A percentile compares a stretch with the other conserved stretches of the same genome.
Evolutionary conservation across 2,329 filamentous ascomycete species (phyloP).

Genomic region (Beauveria caledonica): DNA sequence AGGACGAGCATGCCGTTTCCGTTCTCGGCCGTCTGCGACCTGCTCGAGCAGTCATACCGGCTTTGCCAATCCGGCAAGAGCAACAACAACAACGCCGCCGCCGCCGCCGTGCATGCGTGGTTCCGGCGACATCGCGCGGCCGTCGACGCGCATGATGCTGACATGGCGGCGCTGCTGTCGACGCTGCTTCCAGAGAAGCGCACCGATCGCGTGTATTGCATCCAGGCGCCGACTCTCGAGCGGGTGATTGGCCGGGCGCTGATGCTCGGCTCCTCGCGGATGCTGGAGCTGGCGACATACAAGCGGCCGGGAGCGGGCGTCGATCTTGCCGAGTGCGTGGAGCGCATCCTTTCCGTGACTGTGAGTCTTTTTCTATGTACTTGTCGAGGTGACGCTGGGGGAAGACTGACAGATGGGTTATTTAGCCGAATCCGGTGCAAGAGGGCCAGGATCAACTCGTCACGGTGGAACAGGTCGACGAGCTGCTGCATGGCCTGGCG

Average conservation of each 20-base stretch:
- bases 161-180: constrained; percentile 60
- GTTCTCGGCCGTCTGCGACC: constrained; percentile 64
- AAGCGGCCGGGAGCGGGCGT: constrained; percentile 43
- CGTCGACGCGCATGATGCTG: constrained; percentile 49
- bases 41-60: constrained; percentile 60
- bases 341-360: constrained; percentile 53
- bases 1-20: constrained; percentile 36
- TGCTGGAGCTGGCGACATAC: constrained; percentile 56
- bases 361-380: constrained; percentile 29
- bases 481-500: constrained; percentile 56
- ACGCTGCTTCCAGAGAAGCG: constrained; percentile 68
- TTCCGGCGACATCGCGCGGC: constrained; percentile 53
- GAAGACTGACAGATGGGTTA: not conserved
- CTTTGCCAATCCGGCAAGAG: constrained; percentile 26
- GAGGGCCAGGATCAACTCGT: constrained; percentile 31
- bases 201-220: constrained; percentile 67
- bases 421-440: constrained; percentile 37
- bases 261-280: constrained; percentile 53
- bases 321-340: constrained; percentile 66
- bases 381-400: not conserved
- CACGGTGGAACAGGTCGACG: constrained; percentile 66
- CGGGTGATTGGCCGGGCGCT: constrained; percentile 60
- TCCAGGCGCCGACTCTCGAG: constrained; percentile 55
- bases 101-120: constrained; percentile 51
- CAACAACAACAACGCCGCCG: constrained; percentile 12